A percentile compares a stretch with the other conserved stretches of the same genome.
Conservation (phyloP, 345 rosid genomes). For the Citrus glauca region DNA sequence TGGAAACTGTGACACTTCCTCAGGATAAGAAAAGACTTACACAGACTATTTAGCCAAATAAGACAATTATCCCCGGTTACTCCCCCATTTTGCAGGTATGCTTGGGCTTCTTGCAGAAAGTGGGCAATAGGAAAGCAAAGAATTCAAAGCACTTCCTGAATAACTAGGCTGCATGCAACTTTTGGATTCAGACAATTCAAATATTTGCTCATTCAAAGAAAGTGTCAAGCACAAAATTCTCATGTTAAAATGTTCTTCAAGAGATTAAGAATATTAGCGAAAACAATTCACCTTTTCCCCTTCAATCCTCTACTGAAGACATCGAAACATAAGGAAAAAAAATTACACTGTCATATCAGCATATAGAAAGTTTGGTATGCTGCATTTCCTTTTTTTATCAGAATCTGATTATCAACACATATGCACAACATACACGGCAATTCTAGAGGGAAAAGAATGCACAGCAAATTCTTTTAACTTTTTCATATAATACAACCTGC, state of each 20-base stretch:
- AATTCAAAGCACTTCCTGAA: not conserved
- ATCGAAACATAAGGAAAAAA: not conserved
- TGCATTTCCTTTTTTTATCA: not conserved
- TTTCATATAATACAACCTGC: constrained; percentile 3
- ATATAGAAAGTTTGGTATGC: not conserved
- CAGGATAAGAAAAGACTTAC: not conserved
- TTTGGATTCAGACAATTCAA: not conserved
- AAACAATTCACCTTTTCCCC: not conserved
- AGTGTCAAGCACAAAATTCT: not conserved
- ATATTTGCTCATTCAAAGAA: not conserved
- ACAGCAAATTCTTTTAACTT: not conserved
- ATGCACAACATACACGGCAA: not conserved
- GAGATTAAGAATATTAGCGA: not conserved
- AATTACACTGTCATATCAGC: not conserved
- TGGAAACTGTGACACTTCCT: not conserved
- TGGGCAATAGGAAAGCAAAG: not conserved
- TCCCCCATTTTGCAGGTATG: not conserved
- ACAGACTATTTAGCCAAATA: not conserved
- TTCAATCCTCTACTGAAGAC: not conserved
- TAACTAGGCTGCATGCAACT: not conserved
- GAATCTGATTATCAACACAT: not conserved
- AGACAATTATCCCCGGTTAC: not conserved
- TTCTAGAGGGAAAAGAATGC: not conserved
- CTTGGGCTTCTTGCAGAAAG: not conserved
- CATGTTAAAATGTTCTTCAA: not conserved